Evolutionary conservation across 2,329 filamentous ascomycete genomes (phyloP).

Genomic region (Cladophialophora bantiana): DNA sequence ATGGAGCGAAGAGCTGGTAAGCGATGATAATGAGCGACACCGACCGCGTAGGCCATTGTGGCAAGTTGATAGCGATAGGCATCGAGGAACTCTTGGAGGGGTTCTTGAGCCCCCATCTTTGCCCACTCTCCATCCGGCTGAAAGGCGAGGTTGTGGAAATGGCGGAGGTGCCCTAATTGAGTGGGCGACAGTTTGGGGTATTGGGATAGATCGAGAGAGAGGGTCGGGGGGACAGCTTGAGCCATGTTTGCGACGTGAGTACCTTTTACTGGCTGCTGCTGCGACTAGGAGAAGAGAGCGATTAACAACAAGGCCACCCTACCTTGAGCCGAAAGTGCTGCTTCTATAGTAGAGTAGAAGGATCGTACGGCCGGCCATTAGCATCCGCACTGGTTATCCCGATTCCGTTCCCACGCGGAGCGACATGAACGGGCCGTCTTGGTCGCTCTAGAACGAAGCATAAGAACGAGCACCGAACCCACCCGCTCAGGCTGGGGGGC

Average conservation of each 20-base stretch:
- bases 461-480: background rate
- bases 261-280: background rate
- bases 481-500: background rate
- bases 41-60: constrained; percentile 51
- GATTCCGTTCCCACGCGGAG: background rate
- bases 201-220: constrained; percentile 29
- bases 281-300: background rate
- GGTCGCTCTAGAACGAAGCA: background rate
- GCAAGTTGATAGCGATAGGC: constrained; percentile 51
- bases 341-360: background rate
- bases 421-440: background rate
- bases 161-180: constrained; percentile 33
- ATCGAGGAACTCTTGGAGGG: constrained; percentile 48
- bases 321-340: background rate
- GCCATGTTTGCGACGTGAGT: constrained; percentile 9
- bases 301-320: background rate
- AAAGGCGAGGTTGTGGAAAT: constrained; percentile 33
- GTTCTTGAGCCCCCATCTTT: constrained; percentile 41
- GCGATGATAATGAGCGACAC: constrained; percentile 50
- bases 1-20: constrained; percentile 46
- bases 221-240: background rate
- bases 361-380: background rate
- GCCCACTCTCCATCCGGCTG: constrained; percentile 36
- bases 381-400: background rate
- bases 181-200: constrained; percentile 34